Evolutionary conservation across 2,329 filamentous ascomycete genomes (phyloP), one percentile per base, ranked within the genome.

Genomic region (Monosporascus ibericus): DNA sequence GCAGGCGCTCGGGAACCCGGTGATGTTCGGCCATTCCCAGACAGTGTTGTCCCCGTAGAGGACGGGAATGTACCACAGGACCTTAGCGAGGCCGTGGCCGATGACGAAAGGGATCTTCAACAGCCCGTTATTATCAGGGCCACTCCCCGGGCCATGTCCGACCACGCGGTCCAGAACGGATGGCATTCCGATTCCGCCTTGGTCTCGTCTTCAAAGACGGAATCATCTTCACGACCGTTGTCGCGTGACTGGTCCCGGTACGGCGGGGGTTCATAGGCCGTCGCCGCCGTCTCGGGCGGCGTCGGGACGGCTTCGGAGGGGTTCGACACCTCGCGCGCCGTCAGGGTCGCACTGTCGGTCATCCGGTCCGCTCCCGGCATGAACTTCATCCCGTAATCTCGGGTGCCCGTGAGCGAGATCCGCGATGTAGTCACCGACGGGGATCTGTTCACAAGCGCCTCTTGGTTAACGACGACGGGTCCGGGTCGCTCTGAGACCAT

Each of bases 311-410:
- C 27, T 30, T 30, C 27, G 27, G 9, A 30, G 27, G 27, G 9
- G 7, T 30, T 30, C 18, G 49, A 22, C 1, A 40, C 24, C 6
- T 42, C 39, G 39, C n/a, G 18, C 8, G 39, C 39, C 18, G 39
- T 11, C 15, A 48, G 38, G n/a, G 34, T 44, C 14, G 44, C 30
- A 36, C 38, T 52, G 18, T 24, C 38, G 18, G 39, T 20, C 11
- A 57, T 55, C 14, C 56, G 55, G 6, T 58, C 56, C 17, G 53
- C 42, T 15, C 39, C 46, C 2, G 52, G 49, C 1, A 58, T 54
- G 42, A 59, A 60, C 40, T 58, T 60, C 47, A 60, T 51, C 11
- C 57, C 53, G 42, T 52, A 60, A 47, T 59, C 58, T 22, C 58
- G 55, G 37, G 49, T 51, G 11, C 55, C 58, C 7, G 56, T 56